Percentiles rank a stretch among this genome's conserved stretches.
Conservation (phyloP, 441 rosid genomes). For the Populus tomentosa region DNA sequence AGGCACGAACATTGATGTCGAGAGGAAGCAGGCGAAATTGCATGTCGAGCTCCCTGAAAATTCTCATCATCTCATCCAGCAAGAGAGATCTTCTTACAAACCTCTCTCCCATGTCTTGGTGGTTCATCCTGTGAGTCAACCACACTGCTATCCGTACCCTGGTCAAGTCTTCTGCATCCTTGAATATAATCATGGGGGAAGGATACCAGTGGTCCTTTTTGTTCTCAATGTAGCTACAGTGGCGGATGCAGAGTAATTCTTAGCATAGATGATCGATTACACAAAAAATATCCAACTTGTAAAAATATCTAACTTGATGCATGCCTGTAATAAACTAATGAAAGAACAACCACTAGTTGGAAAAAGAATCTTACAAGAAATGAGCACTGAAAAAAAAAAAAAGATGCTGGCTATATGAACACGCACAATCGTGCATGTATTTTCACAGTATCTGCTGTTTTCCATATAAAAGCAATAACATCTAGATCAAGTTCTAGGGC, state of each 20-base stretch:
- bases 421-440: too few species aligned
- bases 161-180: slow-evolving; percentile 42
- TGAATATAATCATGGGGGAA: slow-evolving; percentile 35
- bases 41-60: slow-evolving; percentile 60
- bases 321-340: background rate
- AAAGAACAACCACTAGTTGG: background rate
- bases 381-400: too few species aligned
- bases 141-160: slow-evolving; percentile 51
- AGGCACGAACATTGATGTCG: slow-evolving; percentile 46
- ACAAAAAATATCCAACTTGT: too few species aligned
- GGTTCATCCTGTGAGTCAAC: slow-evolving; percentile 56
- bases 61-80: slow-evolving; percentile 59
- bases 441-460: too few species aligned
- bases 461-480: background rate
- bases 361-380: too few species aligned
- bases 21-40: slow-evolving; percentile 56
- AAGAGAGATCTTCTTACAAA: slow-evolving; percentile 45
- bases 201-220: slow-evolving; percentile 70
- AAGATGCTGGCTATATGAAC: too few species aligned
- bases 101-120: slow-evolving; percentile 55
- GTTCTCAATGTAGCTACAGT: slow-evolving; percentile 47
- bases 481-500: background rate
- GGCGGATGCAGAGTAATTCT: background rate
- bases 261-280: background rate
- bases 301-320: background rate